phyloP scores from a whole-genome alignment of 495 filamentous ascomycete species.

The Podospora pseudopauciseta region DNA sequence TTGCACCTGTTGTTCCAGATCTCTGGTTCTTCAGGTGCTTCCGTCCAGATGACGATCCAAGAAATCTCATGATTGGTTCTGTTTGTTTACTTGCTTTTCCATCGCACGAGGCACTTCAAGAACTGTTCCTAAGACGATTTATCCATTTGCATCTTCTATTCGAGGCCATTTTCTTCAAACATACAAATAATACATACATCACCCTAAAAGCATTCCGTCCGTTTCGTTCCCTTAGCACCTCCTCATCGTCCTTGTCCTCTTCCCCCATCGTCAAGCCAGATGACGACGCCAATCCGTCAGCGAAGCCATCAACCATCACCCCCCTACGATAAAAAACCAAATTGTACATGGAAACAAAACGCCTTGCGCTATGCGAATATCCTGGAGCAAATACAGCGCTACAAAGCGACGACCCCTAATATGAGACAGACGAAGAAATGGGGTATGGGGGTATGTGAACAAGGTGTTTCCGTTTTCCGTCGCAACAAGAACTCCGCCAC shows the following conservation, averaged over 20 bases:
- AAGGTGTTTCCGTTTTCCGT: not conserved
- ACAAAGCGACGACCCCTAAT: slow-evolving; percentile 2
- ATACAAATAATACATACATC: slow-evolving; percentile 14
- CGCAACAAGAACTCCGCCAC: not conserved
- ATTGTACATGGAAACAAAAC: slow-evolving; percentile 21
- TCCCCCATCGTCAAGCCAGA: not conserved
- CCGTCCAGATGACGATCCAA: not conserved
- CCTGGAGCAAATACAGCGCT: slow-evolving; percentile 17
- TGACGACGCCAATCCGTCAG: not conserved
- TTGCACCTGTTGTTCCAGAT: slow-evolving; percentile 21
- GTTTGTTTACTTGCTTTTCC: not conserved
- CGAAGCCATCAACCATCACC: not conserved
- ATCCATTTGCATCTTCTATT: slow-evolving; percentile 3
- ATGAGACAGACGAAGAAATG: not conserved
- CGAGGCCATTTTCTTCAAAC: not conserved
- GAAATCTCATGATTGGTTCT: not conserved
- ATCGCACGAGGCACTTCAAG: not conserved
- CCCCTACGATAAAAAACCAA: not conserved
- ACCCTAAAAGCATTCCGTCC: not conserved
- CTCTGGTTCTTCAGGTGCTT: slow-evolving; percentile 1
- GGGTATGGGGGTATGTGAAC: not conserved
- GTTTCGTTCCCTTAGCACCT: not conserved
- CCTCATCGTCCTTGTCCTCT: not conserved
- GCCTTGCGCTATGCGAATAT: slow-evolving; percentile 32
- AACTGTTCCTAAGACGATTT: not conserved